A percentile compares a stretch with the other conserved stretches of the same genome.
phyloP scores from a whole-genome alignment of 1,139 yeast species.

The Nadsonia commutata region DNA sequence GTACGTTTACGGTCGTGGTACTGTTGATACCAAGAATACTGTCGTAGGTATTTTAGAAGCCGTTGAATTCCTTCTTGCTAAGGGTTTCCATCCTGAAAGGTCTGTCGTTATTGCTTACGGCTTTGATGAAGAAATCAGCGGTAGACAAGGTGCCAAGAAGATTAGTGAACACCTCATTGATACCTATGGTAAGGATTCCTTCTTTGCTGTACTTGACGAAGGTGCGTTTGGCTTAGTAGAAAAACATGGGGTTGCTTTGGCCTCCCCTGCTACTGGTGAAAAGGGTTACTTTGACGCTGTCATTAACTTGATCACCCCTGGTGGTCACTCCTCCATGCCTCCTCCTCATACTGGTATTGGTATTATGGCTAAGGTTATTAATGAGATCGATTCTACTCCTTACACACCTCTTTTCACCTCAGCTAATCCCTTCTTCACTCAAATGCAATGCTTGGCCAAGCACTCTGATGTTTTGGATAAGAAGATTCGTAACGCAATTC shows the following conservation, averaged over 20 bases:
- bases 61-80: conserved; percentile 34
- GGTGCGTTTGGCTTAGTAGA: conserved; percentile 32
- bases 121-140: conserved; percentile 59
- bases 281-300: conserved; percentile 46
- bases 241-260: conserved; percentile 33
- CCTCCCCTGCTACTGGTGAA: conserved; percentile 49
- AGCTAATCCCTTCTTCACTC: conserved; percentile 34
- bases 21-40: conserved; percentile 48
- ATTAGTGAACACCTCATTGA: conserved; percentile 31
- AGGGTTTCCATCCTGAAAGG: conserved; percentile 38
- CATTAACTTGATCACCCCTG: conserved; percentile 39
- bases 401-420: conserved; percentile 30
- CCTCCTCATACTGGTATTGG: conserved; percentile 66
- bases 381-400: conserved; percentile 35
- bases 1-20: conserved; percentile 49
- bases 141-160: conserved; percentile 38
- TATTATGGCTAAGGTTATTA: conserved; percentile 40
- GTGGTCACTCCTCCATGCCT: conserved; percentile 66
- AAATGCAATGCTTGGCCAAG: conserved; percentile 35
- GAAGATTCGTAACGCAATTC: conserved; percentile 9
- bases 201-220: conserved; percentile 50
- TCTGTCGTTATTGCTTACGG: conserved; percentile 49
- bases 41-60: conserved; percentile 46
- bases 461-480: conserved; percentile 19
- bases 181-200: conserved; percentile 39